These are phyloP conservation scores for Cladophialophora psammophila DNA, from an alignment of 2,329 filamentous ascomycete genomes.

Conservation along the genomic window DNA sequence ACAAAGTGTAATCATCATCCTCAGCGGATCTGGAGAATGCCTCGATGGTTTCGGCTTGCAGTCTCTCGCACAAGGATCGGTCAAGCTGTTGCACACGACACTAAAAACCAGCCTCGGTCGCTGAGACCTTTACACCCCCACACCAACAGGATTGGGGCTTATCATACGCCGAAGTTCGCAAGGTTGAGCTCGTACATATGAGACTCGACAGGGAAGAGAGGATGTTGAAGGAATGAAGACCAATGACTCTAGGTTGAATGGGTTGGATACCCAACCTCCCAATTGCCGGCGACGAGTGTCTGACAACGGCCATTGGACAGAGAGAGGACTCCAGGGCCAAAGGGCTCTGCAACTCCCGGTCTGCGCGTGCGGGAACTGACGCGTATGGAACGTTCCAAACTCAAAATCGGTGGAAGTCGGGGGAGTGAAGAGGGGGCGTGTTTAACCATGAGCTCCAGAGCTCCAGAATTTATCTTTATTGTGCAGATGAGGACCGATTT, in stretches of 20 bases:
- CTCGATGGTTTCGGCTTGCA: neutral
- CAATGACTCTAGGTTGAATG: neutral
- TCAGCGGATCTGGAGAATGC: neutral
- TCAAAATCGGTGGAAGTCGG: conserved; percentile 20
- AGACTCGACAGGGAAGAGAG: neutral
- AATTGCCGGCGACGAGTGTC: neutral
- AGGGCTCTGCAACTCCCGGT: neutral
- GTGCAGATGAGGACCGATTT: neutral
- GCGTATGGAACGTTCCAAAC: conserved; percentile 3
- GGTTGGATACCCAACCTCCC: neutral
- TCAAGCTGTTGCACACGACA: neutral
- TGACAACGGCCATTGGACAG: neutral
- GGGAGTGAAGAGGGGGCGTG: neutral
- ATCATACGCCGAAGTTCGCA: neutral
- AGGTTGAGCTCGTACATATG: neutral
- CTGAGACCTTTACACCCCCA: neutral
- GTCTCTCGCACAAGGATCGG: neutral
- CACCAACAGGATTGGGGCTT: neutral
- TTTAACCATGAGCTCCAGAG: neutral
- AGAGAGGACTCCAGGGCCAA: neutral
- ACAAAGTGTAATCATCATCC: neutral
- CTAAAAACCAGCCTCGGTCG: neutral
- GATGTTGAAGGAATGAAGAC: neutral
- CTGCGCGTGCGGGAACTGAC: neutral
- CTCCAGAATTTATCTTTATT: neutral